These are phyloP conservation scores for Vickermania ingenoplastis DNA, from an alignment of 208 protist genomes.

Conservation along the genomic window DNA sequence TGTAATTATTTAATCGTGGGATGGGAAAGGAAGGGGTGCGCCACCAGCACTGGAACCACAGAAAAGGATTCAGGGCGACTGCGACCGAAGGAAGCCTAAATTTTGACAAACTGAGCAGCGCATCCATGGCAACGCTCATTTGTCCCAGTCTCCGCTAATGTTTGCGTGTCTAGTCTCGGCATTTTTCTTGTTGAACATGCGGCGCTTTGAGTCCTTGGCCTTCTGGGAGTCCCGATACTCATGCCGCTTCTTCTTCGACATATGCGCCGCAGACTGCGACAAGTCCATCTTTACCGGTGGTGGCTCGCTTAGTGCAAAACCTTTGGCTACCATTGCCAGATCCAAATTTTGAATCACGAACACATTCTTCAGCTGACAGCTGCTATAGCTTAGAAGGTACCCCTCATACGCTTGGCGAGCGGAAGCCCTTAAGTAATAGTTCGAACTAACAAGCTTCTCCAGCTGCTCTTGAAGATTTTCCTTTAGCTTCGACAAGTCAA, in stretches of 20 bases:
- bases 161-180: slow-evolving; percentile 55
- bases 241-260: slow-evolving; percentile 81
- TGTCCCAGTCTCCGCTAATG: slow-evolving; percentile 81
- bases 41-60: too few relatives aligned
- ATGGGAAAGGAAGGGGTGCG: too few relatives aligned
- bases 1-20: too few relatives aligned
- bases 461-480: slow-evolving; percentile 87
- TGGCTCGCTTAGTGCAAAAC: slow-evolving; percentile 87
- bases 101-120: too few relatives aligned
- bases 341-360: slow-evolving; percentile 98
- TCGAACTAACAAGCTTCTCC: slow-evolving; percentile 95
- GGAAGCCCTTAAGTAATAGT: slow-evolving; percentile 98
- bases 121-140: too few relatives aligned
- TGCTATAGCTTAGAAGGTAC: slow-evolving; percentile 97
- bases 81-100: too few relatives aligned
- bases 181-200: slow-evolving; percentile 27
- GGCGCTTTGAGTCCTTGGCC: slow-evolving; percentile 53
- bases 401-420: slow-evolving; percentile 97
- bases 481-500: slow-evolving; percentile 95
- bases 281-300: slow-evolving; percentile 89
- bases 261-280: slow-evolving; percentile 83
- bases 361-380: slow-evolving; percentile 97
- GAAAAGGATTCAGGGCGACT: too few relatives aligned
- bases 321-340: slow-evolving; percentile 90
- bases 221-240: slow-evolving; percentile 69